Percentiles rank a stretch among this genome's conserved stretches.
Conservation (phyloP, 257 asterid genomes). For the Verbena officinalis region DNA sequence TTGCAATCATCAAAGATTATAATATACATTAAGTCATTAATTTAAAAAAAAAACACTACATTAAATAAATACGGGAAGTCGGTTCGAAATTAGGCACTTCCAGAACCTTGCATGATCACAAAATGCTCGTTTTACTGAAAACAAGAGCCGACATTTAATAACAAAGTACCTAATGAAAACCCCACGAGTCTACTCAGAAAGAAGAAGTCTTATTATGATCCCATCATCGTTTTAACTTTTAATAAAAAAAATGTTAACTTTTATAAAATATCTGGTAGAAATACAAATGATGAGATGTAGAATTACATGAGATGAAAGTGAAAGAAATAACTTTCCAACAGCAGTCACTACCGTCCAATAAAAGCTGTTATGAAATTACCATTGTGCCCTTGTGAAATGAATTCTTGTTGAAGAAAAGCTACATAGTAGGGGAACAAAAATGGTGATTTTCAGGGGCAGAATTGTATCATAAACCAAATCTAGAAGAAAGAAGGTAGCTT, state of each 20-base stretch:
- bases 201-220: slow-evolving; percentile 19
- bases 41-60: slow-evolving; percentile 18
- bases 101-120: slow-evolving; percentile 70
- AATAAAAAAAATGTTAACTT: slow-evolving; percentile 7
- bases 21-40: slow-evolving; percentile 29
- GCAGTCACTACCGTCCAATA: slow-evolving; percentile 45
- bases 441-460: slow-evolving; percentile 29
- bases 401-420: neutral
- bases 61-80: slow-evolving; percentile 35
- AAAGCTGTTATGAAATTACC: slow-evolving; percentile 41
- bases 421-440: slow-evolving; percentile 3
- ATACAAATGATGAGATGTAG: slow-evolving; percentile 30
- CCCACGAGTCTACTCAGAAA: slow-evolving; percentile 46
- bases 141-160: slow-evolving; percentile 49
- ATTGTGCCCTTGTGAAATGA: slow-evolving; percentile 36
- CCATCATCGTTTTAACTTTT: slow-evolving; percentile 27
- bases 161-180: slow-evolving; percentile 47
- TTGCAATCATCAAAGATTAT: slow-evolving; percentile 45
- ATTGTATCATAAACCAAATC: slow-evolving; percentile 10
- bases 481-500: slow-evolving; percentile 43
- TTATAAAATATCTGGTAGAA: slow-evolving; percentile 31
- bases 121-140: slow-evolving; percentile 44
- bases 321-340: slow-evolving; percentile 56
- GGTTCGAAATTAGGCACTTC: slow-evolving; percentile 44
- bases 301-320: slow-evolving; percentile 49